Percentiles rank a stretch among this genome's conserved stretches.
phyloP scores from a whole-genome alignment of 495 filamentous ascomycete genomes.

The Extremus antarcticus region DNA sequence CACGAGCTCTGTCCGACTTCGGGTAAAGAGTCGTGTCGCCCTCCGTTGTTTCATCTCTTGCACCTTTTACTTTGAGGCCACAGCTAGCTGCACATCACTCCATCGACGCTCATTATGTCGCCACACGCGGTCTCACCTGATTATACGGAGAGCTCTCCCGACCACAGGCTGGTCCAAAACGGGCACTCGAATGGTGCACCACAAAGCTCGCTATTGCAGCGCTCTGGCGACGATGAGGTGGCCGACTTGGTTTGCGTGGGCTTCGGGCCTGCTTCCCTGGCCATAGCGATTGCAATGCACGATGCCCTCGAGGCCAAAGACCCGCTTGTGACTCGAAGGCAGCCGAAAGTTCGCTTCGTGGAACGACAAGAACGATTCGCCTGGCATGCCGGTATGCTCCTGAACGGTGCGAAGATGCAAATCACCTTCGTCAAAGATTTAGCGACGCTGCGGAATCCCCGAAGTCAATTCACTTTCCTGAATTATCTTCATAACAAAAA shows the following conservation, averaged over 20 bases:
- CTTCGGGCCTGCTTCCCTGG: conserved; percentile 85
- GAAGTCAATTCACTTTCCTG: conserved; percentile 87
- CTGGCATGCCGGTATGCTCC: conserved; percentile 93
- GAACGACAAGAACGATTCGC: conserved; percentile 75
- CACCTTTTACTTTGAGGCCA: too few species aligned
- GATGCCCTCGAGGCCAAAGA: conserved; percentile 42
- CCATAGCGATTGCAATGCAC: conserved; percentile 83
- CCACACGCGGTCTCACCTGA: background rate
- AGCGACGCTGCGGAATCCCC: conserved; percentile 76
- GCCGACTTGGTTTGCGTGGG: conserved; percentile 85
- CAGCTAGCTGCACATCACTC: too few species aligned
- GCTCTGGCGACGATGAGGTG: conserved; percentile 41
- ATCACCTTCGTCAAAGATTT: conserved; percentile 97
- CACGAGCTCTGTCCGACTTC: background rate
- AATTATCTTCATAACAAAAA: conserved; percentile 78
- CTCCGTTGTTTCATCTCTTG: background rate
- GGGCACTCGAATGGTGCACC: background rate
- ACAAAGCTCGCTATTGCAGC: conserved; percentile 26
- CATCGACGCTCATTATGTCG: background rate
- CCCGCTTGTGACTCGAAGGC: conserved; percentile 18
- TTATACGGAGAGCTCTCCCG: background rate
- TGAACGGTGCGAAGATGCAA: conserved; percentile 91
- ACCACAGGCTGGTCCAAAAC: background rate
- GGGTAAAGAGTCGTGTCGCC: background rate
- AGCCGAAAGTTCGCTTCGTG: conserved; percentile 68